Base-by-base conservation (phyloP, 805 yeast genomes). In the Pachysolen tannophilus region DNA sequence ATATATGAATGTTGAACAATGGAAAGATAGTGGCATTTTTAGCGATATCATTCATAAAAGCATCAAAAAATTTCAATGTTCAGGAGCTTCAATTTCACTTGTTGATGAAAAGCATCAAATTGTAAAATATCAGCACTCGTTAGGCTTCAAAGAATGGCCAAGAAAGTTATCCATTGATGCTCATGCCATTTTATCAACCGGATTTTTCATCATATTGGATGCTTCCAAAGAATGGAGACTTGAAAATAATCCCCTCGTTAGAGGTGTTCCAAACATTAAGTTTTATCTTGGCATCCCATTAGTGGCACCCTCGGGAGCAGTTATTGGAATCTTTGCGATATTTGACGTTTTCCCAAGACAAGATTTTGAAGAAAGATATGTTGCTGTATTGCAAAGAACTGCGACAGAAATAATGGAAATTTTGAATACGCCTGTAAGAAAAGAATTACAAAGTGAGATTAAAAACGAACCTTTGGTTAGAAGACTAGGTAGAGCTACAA, bases 171-270 rank as follows among this genome's bases (percentile, higher is more conserved):
- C 86, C 6, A 53, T 82, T 30, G 92, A 82, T 50, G 75, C 75
- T 7, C 90, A 82, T 55, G 64, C 86, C 0, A 64, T 82, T 2
- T 55, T 82, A 24, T 78, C 87, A 0, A 52, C 61, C 6, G 75
- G 65, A 2, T 64, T 67, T 41, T 70, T 82, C 35, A 58, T 75
- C 3, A 44, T 82, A 6, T 49, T 65, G 5, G 83, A 82, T 50
- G 77, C 87, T 3, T 52, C 74, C 5, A 57, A 58, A 24, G 94
- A 82, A 49, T 82, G 94, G 92, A 62, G 94, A 50, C 69, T 78
- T 4, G 47, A 55, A 13, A 56, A 61, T 27, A 78, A 75, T 46
- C 90, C 90, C 0, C 60, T 80, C 32, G 83, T 82, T 1, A 69
- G 63, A 15, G 77, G 78, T 0, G 60, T 65, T 1, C 87, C 90